phyloP scores from a whole-genome alignment of 179 eudicot species.

The Silene noctiflora region DNA sequence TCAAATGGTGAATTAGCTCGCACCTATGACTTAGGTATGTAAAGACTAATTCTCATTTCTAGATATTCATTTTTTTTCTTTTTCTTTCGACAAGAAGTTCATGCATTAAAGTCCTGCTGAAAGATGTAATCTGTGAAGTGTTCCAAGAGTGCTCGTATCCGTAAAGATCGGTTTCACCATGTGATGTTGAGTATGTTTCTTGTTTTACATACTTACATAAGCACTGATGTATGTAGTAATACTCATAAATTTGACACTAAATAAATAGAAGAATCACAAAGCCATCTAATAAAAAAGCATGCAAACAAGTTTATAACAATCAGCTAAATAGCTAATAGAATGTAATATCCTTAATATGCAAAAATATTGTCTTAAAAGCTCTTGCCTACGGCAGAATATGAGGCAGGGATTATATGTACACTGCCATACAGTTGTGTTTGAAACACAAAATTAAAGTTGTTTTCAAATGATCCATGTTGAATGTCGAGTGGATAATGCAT shows the following conservation, averaged over 20 bases:
- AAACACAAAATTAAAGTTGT: background rate
- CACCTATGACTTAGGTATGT: constrained; percentile 66
- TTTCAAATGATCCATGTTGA: too few relatives aligned
- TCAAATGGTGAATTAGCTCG: constrained; percentile 75
- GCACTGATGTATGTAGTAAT: background rate
- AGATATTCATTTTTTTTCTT: background rate
- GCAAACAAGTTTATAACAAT: background rate
- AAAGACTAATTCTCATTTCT: constrained; percentile 8
- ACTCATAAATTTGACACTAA: background rate
- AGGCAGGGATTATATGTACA: background rate
- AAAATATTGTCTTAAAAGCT: background rate
- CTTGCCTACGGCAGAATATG: background rate
- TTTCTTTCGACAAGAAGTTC: background rate
- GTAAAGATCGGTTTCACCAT: constrained; percentile 14
- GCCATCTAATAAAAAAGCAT: background rate
- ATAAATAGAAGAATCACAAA: background rate
- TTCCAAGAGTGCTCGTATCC: constrained; percentile 16
- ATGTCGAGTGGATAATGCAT: too few relatives aligned
- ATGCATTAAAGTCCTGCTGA: background rate
- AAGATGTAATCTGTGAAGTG: background rate
- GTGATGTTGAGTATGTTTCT: constrained; percentile 1
- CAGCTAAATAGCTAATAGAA: background rate
- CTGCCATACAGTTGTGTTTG: background rate
- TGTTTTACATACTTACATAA: background rate
- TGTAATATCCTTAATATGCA: background rate